Conservation (phyloP, 2,329 filamentous ascomycete genomes). For the Pseudogymnoascus sp. region DNA sequence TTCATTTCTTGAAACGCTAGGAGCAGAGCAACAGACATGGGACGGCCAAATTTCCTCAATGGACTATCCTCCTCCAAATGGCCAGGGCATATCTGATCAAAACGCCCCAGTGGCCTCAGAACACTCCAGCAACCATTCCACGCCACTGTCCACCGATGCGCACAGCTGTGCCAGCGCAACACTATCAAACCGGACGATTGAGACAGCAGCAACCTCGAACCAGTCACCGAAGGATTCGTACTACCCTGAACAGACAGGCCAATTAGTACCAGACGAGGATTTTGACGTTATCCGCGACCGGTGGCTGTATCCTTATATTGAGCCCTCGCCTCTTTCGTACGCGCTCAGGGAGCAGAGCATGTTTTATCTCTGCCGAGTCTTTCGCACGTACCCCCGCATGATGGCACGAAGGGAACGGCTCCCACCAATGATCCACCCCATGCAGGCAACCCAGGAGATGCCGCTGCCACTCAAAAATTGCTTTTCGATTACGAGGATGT, state of each 20-base stretch:
- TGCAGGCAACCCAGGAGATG: conserved; percentile 19
- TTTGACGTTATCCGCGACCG: not conserved
- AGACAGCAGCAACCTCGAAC: conserved; percentile 4
- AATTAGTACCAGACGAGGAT: not conserved
- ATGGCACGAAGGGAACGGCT: conserved; percentile 32
- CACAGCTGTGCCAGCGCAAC: not conserved
- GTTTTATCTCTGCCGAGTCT: conserved; percentile 29
- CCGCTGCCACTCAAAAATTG: conserved; percentile 29
- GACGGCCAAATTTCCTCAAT: not conserved
- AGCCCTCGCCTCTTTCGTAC: conserved; percentile 6
- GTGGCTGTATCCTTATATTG: not conserved
- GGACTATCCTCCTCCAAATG: not conserved
- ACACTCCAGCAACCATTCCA: not conserved
- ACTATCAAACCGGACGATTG: not conserved
- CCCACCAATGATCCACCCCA: conserved; percentile 32
- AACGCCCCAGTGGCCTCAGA: not conserved
- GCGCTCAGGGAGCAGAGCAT: conserved; percentile 24
- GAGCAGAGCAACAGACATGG: not conserved
- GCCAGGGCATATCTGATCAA: not conserved
- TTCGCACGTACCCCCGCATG: conserved; percentile 34
- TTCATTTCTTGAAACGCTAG: not conserved
- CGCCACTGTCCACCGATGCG: not conserved
- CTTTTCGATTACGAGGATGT: conserved; percentile 32
- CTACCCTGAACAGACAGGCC: not conserved
- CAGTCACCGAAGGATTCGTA: not conserved